These are phyloP conservation scores for Mimosa pudica DNA, from an alignment of 306 rosid genomes.

Conservation along the genomic window DNA sequence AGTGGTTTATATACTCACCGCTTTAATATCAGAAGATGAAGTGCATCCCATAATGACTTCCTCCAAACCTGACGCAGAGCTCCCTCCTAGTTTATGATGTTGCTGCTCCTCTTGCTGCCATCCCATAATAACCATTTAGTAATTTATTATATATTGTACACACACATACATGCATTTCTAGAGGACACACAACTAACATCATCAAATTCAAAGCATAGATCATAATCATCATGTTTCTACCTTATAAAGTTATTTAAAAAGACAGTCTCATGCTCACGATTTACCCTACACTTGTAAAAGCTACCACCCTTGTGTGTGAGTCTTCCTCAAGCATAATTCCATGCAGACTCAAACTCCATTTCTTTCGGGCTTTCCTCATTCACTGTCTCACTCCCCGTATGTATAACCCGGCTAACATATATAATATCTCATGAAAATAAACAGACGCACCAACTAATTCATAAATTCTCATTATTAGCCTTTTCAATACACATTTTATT, in stretches of 20 bases:
- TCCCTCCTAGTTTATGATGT: slow-evolving; percentile 79
- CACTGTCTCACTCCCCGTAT: background rate
- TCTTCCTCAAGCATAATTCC: slow-evolving; percentile 39
- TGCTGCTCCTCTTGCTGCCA: slow-evolving; percentile 69
- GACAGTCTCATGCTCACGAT: slow-evolving; percentile 46
- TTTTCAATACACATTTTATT: too few relatives aligned
- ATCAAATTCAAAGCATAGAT: slow-evolving; percentile 31
- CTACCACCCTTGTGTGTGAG: background rate
- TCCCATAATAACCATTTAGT: slow-evolving; percentile 10
- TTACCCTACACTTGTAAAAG: slow-evolving; percentile 36
- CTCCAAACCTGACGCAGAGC: slow-evolving; percentile 95
- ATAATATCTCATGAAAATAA: slow-evolving; percentile 1
- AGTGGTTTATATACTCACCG: slow-evolving; percentile 53
- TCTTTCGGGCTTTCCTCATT: slow-evolving; percentile 8
- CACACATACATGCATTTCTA: background rate
- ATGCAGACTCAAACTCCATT: slow-evolving; percentile 41
- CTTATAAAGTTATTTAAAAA: slow-evolving; percentile 44
- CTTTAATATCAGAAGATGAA: slow-evolving; percentile 78
- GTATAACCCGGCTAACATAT: background rate
- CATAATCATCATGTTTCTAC: slow-evolving; percentile 54
- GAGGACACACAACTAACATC: slow-evolving; percentile 19
- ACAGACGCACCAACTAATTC: background rate
- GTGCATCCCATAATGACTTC: slow-evolving; percentile 99
- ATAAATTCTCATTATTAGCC: background rate
- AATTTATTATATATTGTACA: background rate